phyloP scores from a whole-genome alignment of 257 asterid genomes.

The Ehretia macrophylla region DNA sequence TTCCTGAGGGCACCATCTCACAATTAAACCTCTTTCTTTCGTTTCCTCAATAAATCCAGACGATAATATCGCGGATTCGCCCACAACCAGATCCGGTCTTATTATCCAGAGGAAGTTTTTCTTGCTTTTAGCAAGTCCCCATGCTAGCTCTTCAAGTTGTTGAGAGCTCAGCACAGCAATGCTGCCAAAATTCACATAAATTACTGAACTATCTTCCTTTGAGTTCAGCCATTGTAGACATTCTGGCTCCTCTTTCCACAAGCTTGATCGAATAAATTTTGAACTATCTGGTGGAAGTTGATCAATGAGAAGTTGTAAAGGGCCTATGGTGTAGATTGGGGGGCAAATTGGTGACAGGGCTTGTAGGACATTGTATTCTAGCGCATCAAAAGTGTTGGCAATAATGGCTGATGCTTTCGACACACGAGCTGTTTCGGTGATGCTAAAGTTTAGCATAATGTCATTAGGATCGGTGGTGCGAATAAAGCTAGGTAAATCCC shows the following conservation, averaged over 20 bases:
- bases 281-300: not conserved
- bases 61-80: not conserved
- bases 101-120: not conserved
- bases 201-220: not conserved
- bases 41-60: not conserved
- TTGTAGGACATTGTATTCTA: slow-evolving; percentile 4
- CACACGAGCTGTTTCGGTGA: slow-evolving; percentile 20
- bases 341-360: not conserved
- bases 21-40: not conserved
- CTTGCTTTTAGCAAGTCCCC: not conserved
- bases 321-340: slow-evolving; percentile 4
- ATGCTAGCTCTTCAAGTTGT: not conserved
- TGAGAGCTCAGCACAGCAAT: not conserved
- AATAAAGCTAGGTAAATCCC: slow-evolving; percentile 19
- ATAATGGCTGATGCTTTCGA: not conserved
- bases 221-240: not conserved
- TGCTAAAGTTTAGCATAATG: slow-evolving; percentile 17
- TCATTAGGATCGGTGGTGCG: slow-evolving; percentile 27
- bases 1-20: not conserved
- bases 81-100: not conserved
- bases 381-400: slow-evolving; percentile 1
- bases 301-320: slow-evolving; percentile 3
- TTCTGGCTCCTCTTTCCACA: not conserved
- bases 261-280: not conserved
- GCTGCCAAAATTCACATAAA: slow-evolving; percentile 7